phyloP scores from a whole-genome alignment of 148 eudicot species.

The Silene conica region DNA sequence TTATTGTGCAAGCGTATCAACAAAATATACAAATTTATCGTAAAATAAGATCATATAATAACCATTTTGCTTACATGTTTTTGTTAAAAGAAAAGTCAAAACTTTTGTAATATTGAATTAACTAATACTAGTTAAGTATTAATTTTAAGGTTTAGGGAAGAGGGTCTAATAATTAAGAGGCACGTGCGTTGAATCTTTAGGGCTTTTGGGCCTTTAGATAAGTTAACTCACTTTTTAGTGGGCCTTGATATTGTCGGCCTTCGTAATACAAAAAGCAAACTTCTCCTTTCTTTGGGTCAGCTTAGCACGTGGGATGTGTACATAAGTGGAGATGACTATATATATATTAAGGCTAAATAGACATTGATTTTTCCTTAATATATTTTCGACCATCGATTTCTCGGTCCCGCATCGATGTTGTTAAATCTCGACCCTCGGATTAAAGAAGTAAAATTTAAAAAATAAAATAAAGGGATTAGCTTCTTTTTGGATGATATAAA shows the following conservation, averaged over 20 bases:
- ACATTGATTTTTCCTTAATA: neutral
- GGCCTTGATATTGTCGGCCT: constrained; percentile 44
- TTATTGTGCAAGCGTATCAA: too few species aligned
- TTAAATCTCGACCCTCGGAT: neutral
- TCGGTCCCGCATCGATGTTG: neutral
- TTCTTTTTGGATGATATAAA: constrained; percentile 35
- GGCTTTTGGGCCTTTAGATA: constrained; percentile 19
- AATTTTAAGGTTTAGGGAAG: neutral
- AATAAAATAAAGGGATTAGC: neutral
- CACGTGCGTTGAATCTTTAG: constrained; percentile 39
- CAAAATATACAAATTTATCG: too few species aligned
- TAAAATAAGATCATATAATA: too few species aligned
- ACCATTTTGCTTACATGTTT: neutral
- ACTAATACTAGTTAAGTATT: neutral
- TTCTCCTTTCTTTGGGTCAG: constrained; percentile 26
- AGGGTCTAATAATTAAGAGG: constrained; percentile 37
- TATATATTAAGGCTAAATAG: neutral
- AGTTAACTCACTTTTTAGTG: constrained; percentile 33
- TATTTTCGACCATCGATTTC: constrained; percentile 7
- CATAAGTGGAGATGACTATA: constrained; percentile 12
- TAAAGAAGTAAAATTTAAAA: neutral
- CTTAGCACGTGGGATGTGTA: constrained; percentile 42
- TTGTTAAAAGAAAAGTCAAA: neutral
- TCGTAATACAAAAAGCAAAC: constrained; percentile 23
- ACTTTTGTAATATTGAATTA: neutral